phyloP scores from a whole-genome alignment of 345 rosid species.

The rapeseed (Brassica napus) region DNA sequence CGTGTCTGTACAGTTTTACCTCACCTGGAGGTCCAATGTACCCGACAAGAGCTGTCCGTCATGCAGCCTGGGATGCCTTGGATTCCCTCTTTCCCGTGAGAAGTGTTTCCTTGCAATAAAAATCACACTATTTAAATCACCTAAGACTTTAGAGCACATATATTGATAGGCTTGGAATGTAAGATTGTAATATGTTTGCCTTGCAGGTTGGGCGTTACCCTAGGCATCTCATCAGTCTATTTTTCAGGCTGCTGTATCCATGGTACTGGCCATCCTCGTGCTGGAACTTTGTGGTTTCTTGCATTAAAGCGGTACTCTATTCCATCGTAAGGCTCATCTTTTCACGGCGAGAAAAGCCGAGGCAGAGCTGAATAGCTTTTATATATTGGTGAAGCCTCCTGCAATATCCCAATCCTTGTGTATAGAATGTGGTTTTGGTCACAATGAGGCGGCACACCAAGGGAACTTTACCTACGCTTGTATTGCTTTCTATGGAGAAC shows the following conservation, averaged over 20 bases:
- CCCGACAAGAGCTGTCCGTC: conserved; percentile 96
- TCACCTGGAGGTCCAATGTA: conserved; percentile 99
- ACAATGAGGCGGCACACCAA: conserved; percentile 1
- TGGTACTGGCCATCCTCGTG: conserved; percentile 99
- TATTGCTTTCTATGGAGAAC: conserved; percentile 1
- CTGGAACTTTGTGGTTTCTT: conserved; percentile 78
- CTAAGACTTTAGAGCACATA: neutral
- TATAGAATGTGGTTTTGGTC: conserved; percentile 24
- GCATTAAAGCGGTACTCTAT: conserved; percentile 60
- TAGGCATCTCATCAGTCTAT: conserved; percentile 83
- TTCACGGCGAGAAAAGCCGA: conserved; percentile 58
- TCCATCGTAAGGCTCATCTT: conserved; percentile 54
- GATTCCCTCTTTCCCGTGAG: conserved; percentile 91
- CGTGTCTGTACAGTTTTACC: conserved; percentile 91
- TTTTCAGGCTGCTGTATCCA: conserved; percentile 87
- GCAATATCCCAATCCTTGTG: conserved; percentile 25
- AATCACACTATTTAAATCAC: neutral
- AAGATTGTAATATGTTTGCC: neutral
- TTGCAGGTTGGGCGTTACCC: conserved; percentile 89
- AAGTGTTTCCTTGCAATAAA: conserved; percentile 33
- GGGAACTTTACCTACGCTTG: conserved; percentile 12
- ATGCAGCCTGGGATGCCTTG: conserved; percentile 96
- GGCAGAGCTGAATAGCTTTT: conserved; percentile 30
- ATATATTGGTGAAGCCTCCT: conserved; percentile 7
- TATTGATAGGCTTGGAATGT: conserved; percentile 11